Conservation (phyloP, 192 early-diverging fungal species). For the Backusella australiensis region DNA sequence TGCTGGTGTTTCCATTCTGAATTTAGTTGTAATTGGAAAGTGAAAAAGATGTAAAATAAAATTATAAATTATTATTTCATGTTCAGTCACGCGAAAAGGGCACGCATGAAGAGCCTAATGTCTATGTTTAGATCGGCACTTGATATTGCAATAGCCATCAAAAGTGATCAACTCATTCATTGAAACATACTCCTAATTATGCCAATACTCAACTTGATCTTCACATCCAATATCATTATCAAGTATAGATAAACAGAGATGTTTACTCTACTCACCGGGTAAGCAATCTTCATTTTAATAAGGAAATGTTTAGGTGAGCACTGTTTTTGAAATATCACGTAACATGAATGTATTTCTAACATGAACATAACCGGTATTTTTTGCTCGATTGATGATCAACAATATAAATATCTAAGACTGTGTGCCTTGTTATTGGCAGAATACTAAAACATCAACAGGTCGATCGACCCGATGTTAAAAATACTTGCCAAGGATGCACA, state of each 20-base stretch:
- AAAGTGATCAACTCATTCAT: too few relatives aligned
- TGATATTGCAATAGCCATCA: too few relatives aligned
- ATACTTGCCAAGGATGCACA: neutral
- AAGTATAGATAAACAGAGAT: too few relatives aligned
- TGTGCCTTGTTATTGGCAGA: neutral
- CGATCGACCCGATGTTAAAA: neutral
- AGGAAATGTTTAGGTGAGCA: neutral
- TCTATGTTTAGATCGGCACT: too few relatives aligned
- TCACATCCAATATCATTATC: too few relatives aligned
- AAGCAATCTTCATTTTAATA: neutral
- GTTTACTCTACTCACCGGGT: too few relatives aligned
- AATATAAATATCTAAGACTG: neutral
- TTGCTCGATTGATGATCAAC: neutral
- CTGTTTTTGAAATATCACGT: neutral
- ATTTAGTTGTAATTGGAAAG: neutral
- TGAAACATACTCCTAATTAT: too few relatives aligned
- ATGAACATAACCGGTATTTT: neutral
- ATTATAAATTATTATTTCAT: neutral
- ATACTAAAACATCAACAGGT: neutral
- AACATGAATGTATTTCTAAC: neutral
- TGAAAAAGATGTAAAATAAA: neutral
- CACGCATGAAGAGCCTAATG: neutral
- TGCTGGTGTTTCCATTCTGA: neutral
- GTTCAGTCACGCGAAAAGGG: neutral
- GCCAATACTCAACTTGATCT: too few relatives aligned